Conservation (phyloP, 768 basidiomycete genomes). For the Amyloporia xantha region DNA sequence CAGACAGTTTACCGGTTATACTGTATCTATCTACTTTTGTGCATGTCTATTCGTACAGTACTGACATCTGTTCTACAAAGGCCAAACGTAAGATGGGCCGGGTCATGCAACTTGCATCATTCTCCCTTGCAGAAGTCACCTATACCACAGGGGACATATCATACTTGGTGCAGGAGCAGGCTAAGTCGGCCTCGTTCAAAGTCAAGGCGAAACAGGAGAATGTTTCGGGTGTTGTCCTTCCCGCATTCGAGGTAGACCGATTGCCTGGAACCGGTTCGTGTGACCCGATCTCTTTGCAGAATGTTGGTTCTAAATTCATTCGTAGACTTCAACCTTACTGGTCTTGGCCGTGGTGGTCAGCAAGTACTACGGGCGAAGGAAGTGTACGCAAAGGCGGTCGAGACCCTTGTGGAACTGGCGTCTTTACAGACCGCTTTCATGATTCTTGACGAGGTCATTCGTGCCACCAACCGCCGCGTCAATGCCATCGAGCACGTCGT, state of each 20-base stretch:
- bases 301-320: not conserved
- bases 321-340: slow-evolving; percentile 92
- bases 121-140: slow-evolving; percentile 98
- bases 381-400: slow-evolving; percentile 95
- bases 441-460: slow-evolving; percentile 97
- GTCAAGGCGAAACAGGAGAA: slow-evolving; percentile 97
- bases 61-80: slow-evolving; percentile 35
- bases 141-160: slow-evolving; percentile 97
- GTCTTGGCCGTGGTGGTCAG: slow-evolving; percentile 94
- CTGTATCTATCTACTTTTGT: not conserved
- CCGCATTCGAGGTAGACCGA: slow-evolving; percentile 90
- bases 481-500: slow-evolving; percentile 98
- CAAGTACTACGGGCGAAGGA: slow-evolving; percentile 94
- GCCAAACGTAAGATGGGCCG: slow-evolving; percentile 99
- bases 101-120: slow-evolving; percentile 97
- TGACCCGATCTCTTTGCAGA: not conserved
- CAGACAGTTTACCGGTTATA: not conserved
- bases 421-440: slow-evolving; percentile 97
- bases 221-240: slow-evolving; percentile 93
- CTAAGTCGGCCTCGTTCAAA: slow-evolving; percentile 83
- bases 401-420: slow-evolving; percentile 94
- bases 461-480: slow-evolving; percentile 97
- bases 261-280: slow-evolving; percentile 71
- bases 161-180: slow-evolving; percentile 96
- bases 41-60: not conserved